Percentiles rank a stretch among this genome's conserved stretches.
Evolutionary conservation across 495 filamentous ascomycete genomes (phyloP).

Genomic region (Xylaria intraflava): DNA sequence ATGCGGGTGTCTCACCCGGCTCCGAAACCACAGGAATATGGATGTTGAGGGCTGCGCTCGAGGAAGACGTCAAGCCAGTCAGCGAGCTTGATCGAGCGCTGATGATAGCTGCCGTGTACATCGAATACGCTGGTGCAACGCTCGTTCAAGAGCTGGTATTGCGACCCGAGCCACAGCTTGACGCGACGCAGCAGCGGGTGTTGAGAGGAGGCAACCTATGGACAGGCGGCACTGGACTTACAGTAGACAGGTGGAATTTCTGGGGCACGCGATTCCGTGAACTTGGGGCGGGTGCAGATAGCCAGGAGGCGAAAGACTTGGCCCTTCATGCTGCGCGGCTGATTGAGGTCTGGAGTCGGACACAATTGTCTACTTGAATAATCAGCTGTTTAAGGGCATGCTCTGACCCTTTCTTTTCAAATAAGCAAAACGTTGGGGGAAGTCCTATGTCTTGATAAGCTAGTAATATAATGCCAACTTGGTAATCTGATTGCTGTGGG

Average conservation of each 20-base stretch:
- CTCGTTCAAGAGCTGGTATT: conserved; percentile 13
- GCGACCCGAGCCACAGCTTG: conserved; percentile 13
- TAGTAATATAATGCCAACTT: too few species aligned
- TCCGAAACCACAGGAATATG: conserved; percentile 14
- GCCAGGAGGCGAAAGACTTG: conserved; percentile 12
- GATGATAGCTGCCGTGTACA: conserved; percentile 18
- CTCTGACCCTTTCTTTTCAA: too few species aligned
- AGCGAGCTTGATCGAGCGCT: conserved; percentile 7
- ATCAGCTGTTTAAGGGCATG: neutral
- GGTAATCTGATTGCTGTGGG: too few species aligned
- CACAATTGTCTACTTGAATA: neutral
- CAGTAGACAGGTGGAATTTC: conserved; percentile 18
- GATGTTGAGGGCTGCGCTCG: conserved; percentile 21
- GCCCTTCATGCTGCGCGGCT: conserved; percentile 19
- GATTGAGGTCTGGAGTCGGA: conserved; percentile 21
- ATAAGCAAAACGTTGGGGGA: too few species aligned
- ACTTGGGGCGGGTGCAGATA: conserved; percentile 11
- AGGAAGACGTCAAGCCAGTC: conserved; percentile 3
- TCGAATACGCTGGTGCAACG: conserved; percentile 20
- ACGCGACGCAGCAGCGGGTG: conserved; percentile 7
- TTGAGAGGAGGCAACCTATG: conserved; percentile 15
- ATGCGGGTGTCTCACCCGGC: conserved; percentile 11
- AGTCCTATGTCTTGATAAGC: too few species aligned
- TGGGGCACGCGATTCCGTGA: conserved; percentile 19
- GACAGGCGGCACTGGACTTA: conserved; percentile 13